Percentiles rank a stretch among this genome's conserved stretches.
Conservation (phyloP, 1,284 basidiomycete species). For the Serendipita sp. region DNA sequence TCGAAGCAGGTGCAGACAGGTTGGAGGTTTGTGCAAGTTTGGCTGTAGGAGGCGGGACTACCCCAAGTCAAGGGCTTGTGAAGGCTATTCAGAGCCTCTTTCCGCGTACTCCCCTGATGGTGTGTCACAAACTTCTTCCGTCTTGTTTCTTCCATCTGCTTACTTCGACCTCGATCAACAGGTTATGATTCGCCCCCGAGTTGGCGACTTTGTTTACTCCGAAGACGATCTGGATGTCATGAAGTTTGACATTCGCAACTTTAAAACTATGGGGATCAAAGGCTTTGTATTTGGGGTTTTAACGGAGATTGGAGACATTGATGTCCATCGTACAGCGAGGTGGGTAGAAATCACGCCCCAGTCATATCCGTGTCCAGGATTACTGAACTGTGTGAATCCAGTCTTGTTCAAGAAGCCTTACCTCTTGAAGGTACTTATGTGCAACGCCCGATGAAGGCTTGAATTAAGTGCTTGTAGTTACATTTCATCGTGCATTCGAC, state of each 20-base stretch:
- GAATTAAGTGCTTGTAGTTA: slow-evolving; percentile 32
- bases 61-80: slow-evolving; percentile 59
- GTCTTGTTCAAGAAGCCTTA: slow-evolving; percentile 42
- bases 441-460: too few relatives aligned
- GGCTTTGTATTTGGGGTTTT: slow-evolving; percentile 64
- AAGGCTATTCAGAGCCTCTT: slow-evolving; percentile 35
- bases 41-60: slow-evolving; percentile 59
- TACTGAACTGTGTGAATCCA: slow-evolving; percentile 17
- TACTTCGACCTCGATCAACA: slow-evolving; percentile 19
- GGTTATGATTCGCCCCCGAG: slow-evolving; percentile 66
- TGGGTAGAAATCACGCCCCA: too few relatives aligned
- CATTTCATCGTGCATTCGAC: slow-evolving; percentile 74
- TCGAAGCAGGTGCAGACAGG: slow-evolving; percentile 52
- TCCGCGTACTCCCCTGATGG: slow-evolving; percentile 51
- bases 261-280: slow-evolving; percentile 39
- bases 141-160: neutral
- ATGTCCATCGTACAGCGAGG: slow-evolving; percentile 38
- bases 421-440: slow-evolving; percentile 42
- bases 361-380: neutral
- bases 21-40: slow-evolving; percentile 68
- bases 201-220: slow-evolving; percentile 63
- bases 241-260: slow-evolving; percentile 50
- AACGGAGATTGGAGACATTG: slow-evolving; percentile 42
- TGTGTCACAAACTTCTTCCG: slow-evolving; percentile 18
- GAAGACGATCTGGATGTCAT: slow-evolving; percentile 52